Conservation (phyloP, 225 moss, liverwort and hornwort species). For the Pseudisothecium myosuroides region DNA sequence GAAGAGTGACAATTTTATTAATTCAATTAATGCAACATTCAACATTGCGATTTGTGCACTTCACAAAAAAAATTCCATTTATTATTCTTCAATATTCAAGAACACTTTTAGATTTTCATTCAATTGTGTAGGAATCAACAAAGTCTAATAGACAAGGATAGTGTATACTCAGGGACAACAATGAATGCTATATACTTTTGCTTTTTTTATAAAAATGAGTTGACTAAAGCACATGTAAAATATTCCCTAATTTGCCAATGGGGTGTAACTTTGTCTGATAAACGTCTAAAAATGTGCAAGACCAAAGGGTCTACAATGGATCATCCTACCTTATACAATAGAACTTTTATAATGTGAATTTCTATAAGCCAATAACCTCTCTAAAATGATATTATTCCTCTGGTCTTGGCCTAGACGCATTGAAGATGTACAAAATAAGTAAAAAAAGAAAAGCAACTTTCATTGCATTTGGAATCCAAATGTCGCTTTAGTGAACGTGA, state of each 20-base stretch:
- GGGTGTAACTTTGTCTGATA: rapidly evolving
- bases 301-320: rapidly evolving
- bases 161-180: not conserved
- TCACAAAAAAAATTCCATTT: not conserved
- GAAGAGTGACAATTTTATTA: not conserved
- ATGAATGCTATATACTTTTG: not conserved
- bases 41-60: not conserved
- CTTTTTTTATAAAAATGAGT: not conserved
- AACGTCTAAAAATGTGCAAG: not conserved
- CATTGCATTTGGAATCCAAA: too few species aligned
- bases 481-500: too few species aligned
- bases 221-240: not conserved
- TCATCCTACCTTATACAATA: not conserved
- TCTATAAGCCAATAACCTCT: too few species aligned
- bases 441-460: too few species aligned
- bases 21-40: not conserved
- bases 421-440: too few species aligned
- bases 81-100: not conserved
- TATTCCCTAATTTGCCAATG: not conserved
- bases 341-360: too few species aligned
- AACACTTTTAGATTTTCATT: not conserved
- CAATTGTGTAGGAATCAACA: rapidly evolving
- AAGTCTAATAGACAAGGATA: not conserved
- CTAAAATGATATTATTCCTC: too few species aligned
- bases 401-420: too few species aligned